Base-by-base conservation (phyloP, 192 early-diverging fungal genomes). In the Coemansia sp. region DNA sequence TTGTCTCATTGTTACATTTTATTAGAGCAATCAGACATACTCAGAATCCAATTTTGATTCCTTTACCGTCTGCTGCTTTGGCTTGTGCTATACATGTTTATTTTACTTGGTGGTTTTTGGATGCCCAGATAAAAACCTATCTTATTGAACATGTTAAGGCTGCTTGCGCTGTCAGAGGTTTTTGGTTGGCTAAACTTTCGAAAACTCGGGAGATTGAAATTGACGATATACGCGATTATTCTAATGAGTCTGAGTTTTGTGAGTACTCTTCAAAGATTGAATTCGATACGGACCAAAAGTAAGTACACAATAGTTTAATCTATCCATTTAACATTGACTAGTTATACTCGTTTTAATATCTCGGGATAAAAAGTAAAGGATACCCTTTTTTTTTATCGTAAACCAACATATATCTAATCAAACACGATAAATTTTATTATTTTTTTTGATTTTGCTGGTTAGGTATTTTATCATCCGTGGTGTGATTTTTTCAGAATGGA, bases 401-500 rank as follows among this genome's bases (percentile, higher is more conserved):
- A 32, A 32, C 5, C 30, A 8, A 32, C 5, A 32, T 30, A 47
- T 33, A 15, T 19, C n/a, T n/a, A n/a, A n/a, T n/a, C n/a, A n/a
- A n/a, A n/a, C n/a, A n/a, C n/a, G n/a, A n/a, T n/a, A n/a, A n/a
- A 28, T 35, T 15, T 29, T 10, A 30, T 17, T 48, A 46, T 52
- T 9, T 29, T 18, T 38, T 11, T 50, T 34, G 29, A 55, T 19
- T 5, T 11, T 29, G 2, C 20, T 8, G 20, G 10, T 7, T 55
- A 55, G 53, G 13, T 45, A 46, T 13, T 20, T 36, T n/a, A 19
- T 55, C 17, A 26, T 29, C 15, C 33, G 25, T 9, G 46, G 46
- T 17, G 14, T 55, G 19, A 9, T 55, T 11, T 14, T n/a, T 11
- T n/a, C 44, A 0, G 34, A 46, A 17, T 46, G 53, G 53, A 37